Conservation (phyloP, 768 basidiomycete species). For the Goffeauzyma gilvescens region DNA sequence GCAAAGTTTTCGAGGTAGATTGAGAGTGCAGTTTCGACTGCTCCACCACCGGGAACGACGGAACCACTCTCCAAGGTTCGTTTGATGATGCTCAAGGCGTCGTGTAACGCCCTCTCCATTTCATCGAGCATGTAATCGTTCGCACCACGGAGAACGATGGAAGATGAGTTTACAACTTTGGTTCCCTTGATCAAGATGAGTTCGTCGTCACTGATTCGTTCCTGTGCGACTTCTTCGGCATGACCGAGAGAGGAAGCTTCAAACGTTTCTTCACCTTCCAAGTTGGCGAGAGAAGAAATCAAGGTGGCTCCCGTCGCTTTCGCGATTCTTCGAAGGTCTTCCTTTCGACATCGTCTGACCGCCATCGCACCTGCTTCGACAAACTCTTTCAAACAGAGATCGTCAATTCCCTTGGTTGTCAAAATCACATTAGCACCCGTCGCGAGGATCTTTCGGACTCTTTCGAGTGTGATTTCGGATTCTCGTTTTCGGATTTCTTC, state of each 20-base stretch:
- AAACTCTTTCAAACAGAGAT: constrained; percentile 93
- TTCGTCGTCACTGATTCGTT: constrained; percentile 95
- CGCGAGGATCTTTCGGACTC: constrained; percentile 84
- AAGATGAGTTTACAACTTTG: constrained; percentile 80
- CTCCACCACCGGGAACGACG: constrained; percentile 92
- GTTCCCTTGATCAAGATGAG: constrained; percentile 94
- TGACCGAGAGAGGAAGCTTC: constrained; percentile 74
- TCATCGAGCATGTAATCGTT: constrained; percentile 99
- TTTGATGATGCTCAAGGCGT: constrained; percentile 86
- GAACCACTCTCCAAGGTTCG: constrained; percentile 86
- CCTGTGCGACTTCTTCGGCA: constrained; percentile 91
- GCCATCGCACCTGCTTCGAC: constrained; percentile 98
- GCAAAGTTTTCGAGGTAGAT: constrained; percentile 99
- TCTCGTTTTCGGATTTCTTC: constrained; percentile 84
- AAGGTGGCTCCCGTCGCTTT: constrained; percentile 90
- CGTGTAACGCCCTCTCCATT: constrained; percentile 94
- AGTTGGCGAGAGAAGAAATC: constrained; percentile 76
- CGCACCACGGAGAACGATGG: constrained; percentile 83
- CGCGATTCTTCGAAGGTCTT: constrained; percentile 89
- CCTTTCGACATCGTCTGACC: constrained; percentile 89
- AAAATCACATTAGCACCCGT: constrained; percentile 91
- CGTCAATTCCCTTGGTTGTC: constrained; percentile 97
- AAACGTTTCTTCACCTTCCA: constrained; percentile 95
- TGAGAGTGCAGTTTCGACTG: constrained; percentile 87
- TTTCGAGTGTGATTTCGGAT: constrained; percentile 83